phyloP scores from a whole-genome alignment of 1,284 basidiomycete species.

The Cryptococcus neoformans region DNA sequence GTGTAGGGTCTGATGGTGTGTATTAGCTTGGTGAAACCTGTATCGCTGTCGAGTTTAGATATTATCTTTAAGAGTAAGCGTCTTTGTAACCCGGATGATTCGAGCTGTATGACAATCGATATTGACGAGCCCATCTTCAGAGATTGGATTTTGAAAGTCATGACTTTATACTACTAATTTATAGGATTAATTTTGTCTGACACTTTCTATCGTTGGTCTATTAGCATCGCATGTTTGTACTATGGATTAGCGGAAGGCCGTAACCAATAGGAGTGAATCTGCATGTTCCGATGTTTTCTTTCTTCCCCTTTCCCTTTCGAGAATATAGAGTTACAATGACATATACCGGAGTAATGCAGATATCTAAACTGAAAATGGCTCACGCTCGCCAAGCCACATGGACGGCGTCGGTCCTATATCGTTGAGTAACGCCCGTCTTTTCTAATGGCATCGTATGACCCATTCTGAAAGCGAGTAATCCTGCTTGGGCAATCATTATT shows the following conservation, averaged over 20 bases:
- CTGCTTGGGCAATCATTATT: constrained; percentile 99
- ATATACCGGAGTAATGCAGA: not conserved
- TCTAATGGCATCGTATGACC: constrained; percentile 73
- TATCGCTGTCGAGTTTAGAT: constrained; percentile 83
- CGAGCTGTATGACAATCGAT: not conserved
- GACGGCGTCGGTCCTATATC: constrained; percentile 91
- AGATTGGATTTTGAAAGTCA: constrained; percentile 18
- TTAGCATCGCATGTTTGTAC: not conserved
- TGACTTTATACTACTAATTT: not conserved
- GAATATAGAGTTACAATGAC: not conserved
- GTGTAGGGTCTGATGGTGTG: not conserved
- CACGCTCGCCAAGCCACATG: constrained; percentile 74
- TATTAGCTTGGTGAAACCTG: constrained; percentile 79
- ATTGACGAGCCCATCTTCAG: not conserved
- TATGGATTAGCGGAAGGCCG: not conserved
- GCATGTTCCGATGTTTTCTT: not conserved
- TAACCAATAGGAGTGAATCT: not conserved
- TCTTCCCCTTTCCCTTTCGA: not conserved
- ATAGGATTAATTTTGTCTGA: not conserved
- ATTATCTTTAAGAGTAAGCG: constrained; percentile 66
- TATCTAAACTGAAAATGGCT: constrained; percentile 1
- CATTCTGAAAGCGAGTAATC: constrained; percentile 88
- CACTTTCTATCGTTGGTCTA: too few species aligned
- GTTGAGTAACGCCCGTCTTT: constrained; percentile 84
- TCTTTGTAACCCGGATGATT: not conserved